Percentiles rank a stretch among this genome's conserved stretches.
phyloP scores from a whole-genome alignment of 495 filamentous ascomycete genomes.

The Aspergillus wentii region DNA sequence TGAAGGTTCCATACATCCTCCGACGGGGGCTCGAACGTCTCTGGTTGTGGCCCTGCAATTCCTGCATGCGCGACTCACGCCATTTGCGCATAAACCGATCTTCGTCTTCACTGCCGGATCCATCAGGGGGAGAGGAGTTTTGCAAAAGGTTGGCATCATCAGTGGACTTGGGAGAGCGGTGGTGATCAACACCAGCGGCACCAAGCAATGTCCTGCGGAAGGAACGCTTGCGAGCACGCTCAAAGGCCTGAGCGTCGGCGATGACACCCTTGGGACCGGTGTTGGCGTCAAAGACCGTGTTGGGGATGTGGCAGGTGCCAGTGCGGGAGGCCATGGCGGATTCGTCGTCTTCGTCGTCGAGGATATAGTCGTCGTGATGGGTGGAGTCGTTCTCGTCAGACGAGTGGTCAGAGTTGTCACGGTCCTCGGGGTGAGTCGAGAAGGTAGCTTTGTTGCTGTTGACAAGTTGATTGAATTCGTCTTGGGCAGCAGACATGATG shows the following conservation, averaged over 20 bases:
- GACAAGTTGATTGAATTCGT: conserved; percentile 77
- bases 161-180: conserved; percentile 22
- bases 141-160: conserved; percentile 28
- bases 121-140: conserved; percentile 37
- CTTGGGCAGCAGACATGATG: conserved; percentile 74
- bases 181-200: conserved; percentile 25
- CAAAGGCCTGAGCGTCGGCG: conserved; percentile 87
- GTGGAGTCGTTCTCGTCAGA: conserved; percentile 40
- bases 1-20: conserved; percentile 69
- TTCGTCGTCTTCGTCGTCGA: conserved; percentile 42
- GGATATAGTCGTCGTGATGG: conserved; percentile 52
- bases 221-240: conserved; percentile 69
- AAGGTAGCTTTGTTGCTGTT: conserved; percentile 44
- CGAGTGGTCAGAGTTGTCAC: conserved; percentile 44
- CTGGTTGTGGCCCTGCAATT: conserved; percentile 60
- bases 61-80: conserved; percentile 71
- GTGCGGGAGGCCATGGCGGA: conserved; percentile 39
- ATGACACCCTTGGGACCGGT: conserved; percentile 99
- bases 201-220: conserved; percentile 45
- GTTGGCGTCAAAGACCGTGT: conserved; percentile 70
- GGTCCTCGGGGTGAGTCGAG: conserved; percentile 58
- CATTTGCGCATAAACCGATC: conserved; percentile 80
- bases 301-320: conserved; percentile 42
- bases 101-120: conserved; percentile 55
- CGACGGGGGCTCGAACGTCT: conserved; percentile 61